Conservation (phyloP, 129 eudicot genomes). For the Centella asiatica region DNA sequence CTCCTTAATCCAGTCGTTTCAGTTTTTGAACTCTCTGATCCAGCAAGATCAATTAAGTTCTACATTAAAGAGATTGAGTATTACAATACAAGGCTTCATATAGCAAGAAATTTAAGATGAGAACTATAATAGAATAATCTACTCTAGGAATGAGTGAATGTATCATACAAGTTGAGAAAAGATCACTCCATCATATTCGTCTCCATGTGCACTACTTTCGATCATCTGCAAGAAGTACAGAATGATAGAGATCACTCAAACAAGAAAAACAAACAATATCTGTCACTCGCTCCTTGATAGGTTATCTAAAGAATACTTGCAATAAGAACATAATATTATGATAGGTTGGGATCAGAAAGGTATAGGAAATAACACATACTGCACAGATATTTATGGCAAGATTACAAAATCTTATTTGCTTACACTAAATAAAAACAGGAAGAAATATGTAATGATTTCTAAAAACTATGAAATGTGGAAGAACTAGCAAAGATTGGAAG, state of each 20-base stretch:
- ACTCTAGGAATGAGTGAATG: constrained; percentile 1
- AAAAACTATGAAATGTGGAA: neutral
- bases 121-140: constrained; percentile 1
- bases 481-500: neutral
- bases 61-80: constrained; percentile 12
- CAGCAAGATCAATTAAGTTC: constrained; percentile 91
- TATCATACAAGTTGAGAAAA: constrained; percentile 84
- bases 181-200: constrained; percentile 91
- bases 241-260: constrained; percentile 9
- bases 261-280: neutral
- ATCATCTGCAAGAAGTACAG: constrained; percentile 77
- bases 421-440: too few relatives aligned
- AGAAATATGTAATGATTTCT: too few relatives aligned
- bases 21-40: constrained; percentile 98
- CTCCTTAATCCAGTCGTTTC: constrained; percentile 97
- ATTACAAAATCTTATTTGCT: too few relatives aligned
- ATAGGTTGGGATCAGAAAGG: neutral
- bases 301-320: neutral
- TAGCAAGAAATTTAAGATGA: too few relatives aligned
- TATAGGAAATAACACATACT: too few relatives aligned
- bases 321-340: neutral
- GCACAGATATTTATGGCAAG: too few relatives aligned
- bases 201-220: constrained; percentile 96
- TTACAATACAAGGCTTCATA: constrained; percentile 10
- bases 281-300: constrained; percentile 5